Evolutionary conservation across 2,329 filamentous ascomycete genomes (phyloP).

Genomic region (Chalara sp.): DNA sequence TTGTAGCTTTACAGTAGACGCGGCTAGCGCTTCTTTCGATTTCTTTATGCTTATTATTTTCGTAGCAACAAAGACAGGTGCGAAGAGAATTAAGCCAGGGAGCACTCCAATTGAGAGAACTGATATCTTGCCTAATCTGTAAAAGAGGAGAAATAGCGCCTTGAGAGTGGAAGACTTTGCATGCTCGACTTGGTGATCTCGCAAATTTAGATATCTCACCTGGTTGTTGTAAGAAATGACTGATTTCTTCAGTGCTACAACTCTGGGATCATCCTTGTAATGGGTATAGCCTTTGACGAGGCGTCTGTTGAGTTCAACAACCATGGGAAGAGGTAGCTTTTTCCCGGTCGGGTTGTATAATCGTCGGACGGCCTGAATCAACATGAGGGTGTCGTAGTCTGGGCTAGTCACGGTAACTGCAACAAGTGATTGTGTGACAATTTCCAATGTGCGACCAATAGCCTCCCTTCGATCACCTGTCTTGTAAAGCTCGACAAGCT

Average conservation of each 20-base stretch:
- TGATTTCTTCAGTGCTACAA: slow-evolving; percentile 9
- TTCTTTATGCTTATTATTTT: slow-evolving; percentile 69
- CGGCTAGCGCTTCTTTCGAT: slow-evolving; percentile 74
- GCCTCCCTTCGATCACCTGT: slow-evolving; percentile 78
- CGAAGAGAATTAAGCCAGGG: slow-evolving; percentile 80
- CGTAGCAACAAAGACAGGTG: slow-evolving; percentile 77
- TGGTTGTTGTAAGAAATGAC: slow-evolving; percentile 57
- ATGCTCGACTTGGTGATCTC: slow-evolving; percentile 13
- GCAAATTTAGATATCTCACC: slow-evolving; percentile 13
- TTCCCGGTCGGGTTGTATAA: slow-evolving; percentile 76
- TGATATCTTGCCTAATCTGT: slow-evolving; percentile 69
- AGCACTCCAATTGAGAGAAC: slow-evolving; percentile 74
- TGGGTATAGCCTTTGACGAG: slow-evolving; percentile 77
- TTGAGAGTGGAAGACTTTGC: slow-evolving; percentile 51
- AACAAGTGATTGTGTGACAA: slow-evolving; percentile 50
- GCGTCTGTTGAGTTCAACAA: slow-evolving; percentile 73
- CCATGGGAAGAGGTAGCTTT: slow-evolving; percentile 13
- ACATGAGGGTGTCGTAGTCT: slow-evolving; percentile 83
- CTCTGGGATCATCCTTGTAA: slow-evolving; percentile 11
- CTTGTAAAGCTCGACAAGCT: slow-evolving; percentile 81
- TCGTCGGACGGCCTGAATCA: slow-evolving; percentile 88
- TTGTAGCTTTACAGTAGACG: slow-evolving; percentile 81
- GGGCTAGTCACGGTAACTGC: slow-evolving; percentile 90
- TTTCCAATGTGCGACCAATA: slow-evolving; percentile 78
- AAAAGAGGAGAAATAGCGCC: slow-evolving; percentile 62